Base-by-base conservation (phyloP, 1,284 basidiomycete genomes). In the Papiliotrema nemorosa region DNA sequence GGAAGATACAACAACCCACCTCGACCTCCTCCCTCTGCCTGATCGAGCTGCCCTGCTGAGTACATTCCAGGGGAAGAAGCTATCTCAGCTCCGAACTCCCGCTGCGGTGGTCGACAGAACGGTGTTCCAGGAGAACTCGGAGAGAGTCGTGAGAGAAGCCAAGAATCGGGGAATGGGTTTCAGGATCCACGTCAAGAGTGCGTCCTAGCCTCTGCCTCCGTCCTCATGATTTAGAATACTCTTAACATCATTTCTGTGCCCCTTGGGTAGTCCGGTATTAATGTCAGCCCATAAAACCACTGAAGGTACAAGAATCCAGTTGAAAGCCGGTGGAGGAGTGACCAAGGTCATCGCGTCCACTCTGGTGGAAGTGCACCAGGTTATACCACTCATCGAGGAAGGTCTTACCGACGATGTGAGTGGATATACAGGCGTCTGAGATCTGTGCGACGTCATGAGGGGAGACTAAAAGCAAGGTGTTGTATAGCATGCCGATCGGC, bases 131-230 rank as follows among this genome's bases (percentile, higher is more conserved):
- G 71, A 77, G 25, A 92, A 92, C 69, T 90, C 87, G 69, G 79
- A 79, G 24, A 75, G 72, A 48, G 88, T 92, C 83, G 83, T 85
- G 55, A 66, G 77, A 41, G 83, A 81, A 46, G 81, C 84, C 2
- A 77, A 78, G 49, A 76, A 78, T 38, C 84, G 84, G 78, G 84
- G 83, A 5, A 82, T 86, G 26, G 74, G 65, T 13, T 91, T 92
- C 67, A 78, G 90, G 44, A 85, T 84, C 5, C 90, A 92, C 69
- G 78, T 92, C 46, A 92, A 92, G 74, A 88, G 88, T 12, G 85
- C 87, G 76, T 90, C 85, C 78, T 3, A n/a, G 9, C 25, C 35
- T 5, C 7, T 27, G 26, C 22, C 38, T 18, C n/a, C 9, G 10
- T 39, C 21, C 5, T 12, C n/a, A n/a, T n/a, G n/a, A n/a, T n/a